phyloP scores from a whole-genome alignment of 2,329 filamentous ascomycete genomes.

The Diplodia intermedia region DNA sequence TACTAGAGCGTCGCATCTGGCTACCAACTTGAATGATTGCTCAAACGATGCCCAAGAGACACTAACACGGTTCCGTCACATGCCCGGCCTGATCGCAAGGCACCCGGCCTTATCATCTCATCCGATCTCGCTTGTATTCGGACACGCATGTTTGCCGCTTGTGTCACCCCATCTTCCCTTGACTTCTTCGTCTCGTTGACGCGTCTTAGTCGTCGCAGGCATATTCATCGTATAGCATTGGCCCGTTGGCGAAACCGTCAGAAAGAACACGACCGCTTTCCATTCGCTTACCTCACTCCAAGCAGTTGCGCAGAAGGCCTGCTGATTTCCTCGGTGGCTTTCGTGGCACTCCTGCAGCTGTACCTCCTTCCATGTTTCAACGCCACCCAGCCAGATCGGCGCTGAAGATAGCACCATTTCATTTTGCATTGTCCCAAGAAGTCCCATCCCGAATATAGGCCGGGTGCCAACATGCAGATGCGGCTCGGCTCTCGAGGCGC shows the following conservation, averaged over 20 bases:
- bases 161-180: background rate
- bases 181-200: background rate
- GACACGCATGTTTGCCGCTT: background rate
- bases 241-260: background rate
- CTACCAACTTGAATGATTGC: background rate
- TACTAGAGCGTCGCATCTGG: background rate
- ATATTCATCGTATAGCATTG: background rate
- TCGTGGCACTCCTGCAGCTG: constrained; percentile 1
- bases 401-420: background rate
- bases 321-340: background rate
- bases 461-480: background rate
- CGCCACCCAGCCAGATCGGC: background rate
- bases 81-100: background rate
- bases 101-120: background rate
- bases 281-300: background rate
- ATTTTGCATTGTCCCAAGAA: background rate
- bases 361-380: background rate
- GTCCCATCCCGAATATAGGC: background rate
- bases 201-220: background rate
- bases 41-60: background rate
- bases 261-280: background rate
- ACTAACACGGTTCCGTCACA: background rate
- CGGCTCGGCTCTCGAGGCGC: constrained; percentile 12
- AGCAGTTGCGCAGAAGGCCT: background rate
- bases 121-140: background rate